Evolutionary conservation across 805 yeast genomes (phyloP), one percentile per base, ranked within the genome.

Genomic region (Lachancea fermentati): DNA sequence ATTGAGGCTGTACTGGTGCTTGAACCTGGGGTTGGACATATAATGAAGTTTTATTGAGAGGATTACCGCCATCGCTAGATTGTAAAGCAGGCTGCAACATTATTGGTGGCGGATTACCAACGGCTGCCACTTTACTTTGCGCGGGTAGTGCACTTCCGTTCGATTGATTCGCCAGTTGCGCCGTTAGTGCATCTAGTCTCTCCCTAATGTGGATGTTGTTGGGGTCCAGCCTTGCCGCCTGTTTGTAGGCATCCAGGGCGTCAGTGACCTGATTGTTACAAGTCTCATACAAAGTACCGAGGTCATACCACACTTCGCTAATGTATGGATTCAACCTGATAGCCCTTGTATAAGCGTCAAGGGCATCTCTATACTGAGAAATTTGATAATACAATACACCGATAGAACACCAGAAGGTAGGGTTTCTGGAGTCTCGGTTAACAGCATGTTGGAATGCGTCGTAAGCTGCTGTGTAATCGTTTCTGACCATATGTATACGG

Each of bases 371-470:
- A 67, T 86, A 93, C 68, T 93, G 98, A 42, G 93, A 79, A 45
- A 93, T 91, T 66, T 93, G 97, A 65, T 91, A 93, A 67, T 93
- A 93, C 43, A 93, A 72, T 12, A 93, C 98, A 61, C 98, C 98
- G 55, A 85, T 84, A 25, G 89, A 81, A 53, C 94, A 85, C 98
- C 98, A 93, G 70, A 93, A 93, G 1, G 97, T 93, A 43, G 98
- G 97, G 63, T 93, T 93, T 61, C 97, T 76, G 29, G 95, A 83
- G 63, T 93, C 97, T 48, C 96, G 76, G 63, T 93, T 93, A 44
- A 93, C 98, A 9, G 97, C 97, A 62, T 89, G 97, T 68, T 93
- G 98, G 76, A 91, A 93, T 0, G 97, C 94, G 59, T 93, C 97
- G 65, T 91, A 93, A 2, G 98, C 97, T 36, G 93, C 88, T 45